Conservation (phyloP, 148 eudicot genomes). For the Spergularia bocconei region DNA sequence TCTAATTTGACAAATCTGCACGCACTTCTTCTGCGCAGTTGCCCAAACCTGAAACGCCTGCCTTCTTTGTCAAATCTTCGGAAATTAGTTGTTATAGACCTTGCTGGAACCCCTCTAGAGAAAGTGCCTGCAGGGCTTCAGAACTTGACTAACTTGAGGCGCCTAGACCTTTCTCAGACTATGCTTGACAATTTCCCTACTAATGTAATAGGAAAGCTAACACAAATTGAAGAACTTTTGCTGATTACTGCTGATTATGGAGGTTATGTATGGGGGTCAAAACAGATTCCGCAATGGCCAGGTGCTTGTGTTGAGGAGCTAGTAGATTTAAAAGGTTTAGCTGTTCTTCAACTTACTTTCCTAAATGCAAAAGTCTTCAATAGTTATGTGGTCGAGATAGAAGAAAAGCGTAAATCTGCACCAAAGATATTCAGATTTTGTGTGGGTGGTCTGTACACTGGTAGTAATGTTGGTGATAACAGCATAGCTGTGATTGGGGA, state of each 20-base stretch:
- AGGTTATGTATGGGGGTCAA: constrained; percentile 38
- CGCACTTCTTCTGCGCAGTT: constrained; percentile 29
- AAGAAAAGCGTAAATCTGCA: constrained; percentile 9
- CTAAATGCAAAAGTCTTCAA: constrained; percentile 28
- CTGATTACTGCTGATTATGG: constrained; percentile 25
- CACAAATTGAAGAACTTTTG: constrained; percentile 29
- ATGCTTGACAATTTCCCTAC: constrained; percentile 24
- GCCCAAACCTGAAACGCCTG: constrained; percentile 23
- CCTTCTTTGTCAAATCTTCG: constrained; percentile 28
- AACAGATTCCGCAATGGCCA: constrained; percentile 20
- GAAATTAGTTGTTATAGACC: constrained; percentile 24
- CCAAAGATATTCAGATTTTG: constrained; percentile 23
- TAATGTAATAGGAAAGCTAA: constrained; percentile 20
- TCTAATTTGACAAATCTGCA: constrained; percentile 20
- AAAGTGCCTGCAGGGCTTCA: constrained; percentile 29
- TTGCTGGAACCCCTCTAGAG: constrained; percentile 27
- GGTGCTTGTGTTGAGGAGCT: constrained; percentile 40
- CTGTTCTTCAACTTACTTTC: constrained; percentile 28
- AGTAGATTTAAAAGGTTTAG: constrained; percentile 13
- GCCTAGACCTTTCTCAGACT: constrained; percentile 32
- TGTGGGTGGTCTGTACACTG: constrained; percentile 29
- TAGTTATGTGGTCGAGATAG: constrained; percentile 18
- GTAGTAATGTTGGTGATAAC: constrained; percentile 13
- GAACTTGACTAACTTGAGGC: constrained; percentile 23
- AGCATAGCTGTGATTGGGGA: constrained; percentile 29